Base-by-base conservation (phyloP, 1,284 basidiomycete genomes). In the Cutaneotrichosporon arboriforme region DNA sequence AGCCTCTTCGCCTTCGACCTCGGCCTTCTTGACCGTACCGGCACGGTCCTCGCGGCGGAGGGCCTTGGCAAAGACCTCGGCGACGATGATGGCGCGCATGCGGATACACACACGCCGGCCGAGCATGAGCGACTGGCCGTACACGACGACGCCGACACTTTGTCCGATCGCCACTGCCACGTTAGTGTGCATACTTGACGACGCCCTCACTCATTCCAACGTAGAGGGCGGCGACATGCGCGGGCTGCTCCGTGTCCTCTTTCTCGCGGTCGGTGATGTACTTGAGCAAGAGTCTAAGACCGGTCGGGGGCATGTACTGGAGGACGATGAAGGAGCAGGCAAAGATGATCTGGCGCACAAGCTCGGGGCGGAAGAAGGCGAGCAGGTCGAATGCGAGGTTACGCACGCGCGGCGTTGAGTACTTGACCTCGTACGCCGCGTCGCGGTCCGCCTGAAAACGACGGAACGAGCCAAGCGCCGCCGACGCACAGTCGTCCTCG, bases 61-160 rank as follows among this genome's bases (percentile, higher is more conserved):
- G 0, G 79, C 77, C 65, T 81, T 81, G 46, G 78, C 77, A 57
- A 81, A 78, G 23, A 81, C 77, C 54, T 81, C 79, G 37, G 77
- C 69, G 56, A 80, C 74, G 50, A 82, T 74, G 54, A 81, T 76
- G 1, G 78, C 73, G 26, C 76, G 66, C 31, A 75, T 57, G 14
- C 76, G 66, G 22, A 79, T 75, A 50, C 78, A 78, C 20, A 74
- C 53, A 23, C 78, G 68, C 14, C 80, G 68, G 14, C 80, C 80
- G 26, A 78, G 69, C 64, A 74, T 75, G 4, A 81, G 70, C 0
- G 70, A 68, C 55, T 78, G 77, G n/a, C 73, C 76, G 37, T 73
- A 69, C 1, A 67, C 67, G 23, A 76, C 58, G 8, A 74, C 69
- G 10, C 68, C 68, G 12, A 78, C 57, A 26, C 75, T 59, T 56